Conservation (phyloP, 768 basidiomycete genomes). For the Goffeauzyma gilvescens region DNA sequence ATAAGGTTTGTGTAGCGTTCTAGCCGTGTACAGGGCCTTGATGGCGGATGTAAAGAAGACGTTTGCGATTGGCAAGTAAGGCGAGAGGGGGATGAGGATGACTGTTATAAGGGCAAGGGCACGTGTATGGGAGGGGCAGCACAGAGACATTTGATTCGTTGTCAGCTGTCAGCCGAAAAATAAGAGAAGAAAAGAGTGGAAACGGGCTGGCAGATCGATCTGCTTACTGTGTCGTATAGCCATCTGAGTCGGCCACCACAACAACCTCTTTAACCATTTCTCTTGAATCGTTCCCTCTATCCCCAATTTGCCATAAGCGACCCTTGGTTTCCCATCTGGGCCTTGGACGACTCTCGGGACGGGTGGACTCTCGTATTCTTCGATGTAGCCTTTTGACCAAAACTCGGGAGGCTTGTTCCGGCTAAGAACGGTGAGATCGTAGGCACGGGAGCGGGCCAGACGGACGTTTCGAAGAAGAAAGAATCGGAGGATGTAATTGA, state of each 20-base stretch:
- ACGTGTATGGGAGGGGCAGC: background rate
- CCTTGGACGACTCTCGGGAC: conserved; percentile 10
- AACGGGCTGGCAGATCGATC: too few relatives aligned
- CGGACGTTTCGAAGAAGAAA: conserved; percentile 69
- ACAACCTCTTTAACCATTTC: conserved; percentile 17
- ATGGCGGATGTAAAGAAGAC: conserved; percentile 31
- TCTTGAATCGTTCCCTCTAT: conserved; percentile 14
- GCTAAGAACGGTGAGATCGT: conserved; percentile 57
- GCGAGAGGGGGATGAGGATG: conserved; percentile 29
- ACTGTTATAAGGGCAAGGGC: conserved; percentile 11
- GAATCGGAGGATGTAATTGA: conserved; percentile 56
- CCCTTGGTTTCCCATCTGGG: conserved; percentile 13
- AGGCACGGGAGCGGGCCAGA: conserved; percentile 43
- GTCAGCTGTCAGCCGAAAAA: background rate
- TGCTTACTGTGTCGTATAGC: conserved; percentile 27
- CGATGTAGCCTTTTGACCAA: conserved; percentile 40
- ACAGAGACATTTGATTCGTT: background rate
- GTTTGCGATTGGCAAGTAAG: conserved; percentile 29
- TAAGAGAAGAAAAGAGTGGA: background rate
- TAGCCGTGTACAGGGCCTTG: conserved; percentile 33
- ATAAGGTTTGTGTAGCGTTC: conserved; percentile 40
- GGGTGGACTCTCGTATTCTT: conserved; percentile 31
- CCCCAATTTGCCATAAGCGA: too few relatives aligned
- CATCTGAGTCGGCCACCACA: conserved; percentile 30
- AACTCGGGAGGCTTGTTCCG: conserved; percentile 65